These are phyloP conservation scores for Dactylellina leptospora DNA, from an alignment of 2,329 filamentous ascomycete genomes.

Conservation along the genomic window DNA sequence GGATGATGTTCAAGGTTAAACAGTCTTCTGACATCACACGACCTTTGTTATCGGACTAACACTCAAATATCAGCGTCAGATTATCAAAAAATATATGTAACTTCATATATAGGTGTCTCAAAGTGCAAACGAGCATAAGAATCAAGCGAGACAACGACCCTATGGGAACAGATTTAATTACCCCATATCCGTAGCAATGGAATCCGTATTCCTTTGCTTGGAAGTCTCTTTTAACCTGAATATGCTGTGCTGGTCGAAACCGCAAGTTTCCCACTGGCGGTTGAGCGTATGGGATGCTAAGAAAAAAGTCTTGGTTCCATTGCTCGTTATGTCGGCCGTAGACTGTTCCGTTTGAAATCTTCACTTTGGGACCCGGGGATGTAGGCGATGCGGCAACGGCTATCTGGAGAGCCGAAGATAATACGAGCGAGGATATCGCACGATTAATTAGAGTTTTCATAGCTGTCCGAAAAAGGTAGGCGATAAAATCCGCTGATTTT, in stretches of 20 bases:
- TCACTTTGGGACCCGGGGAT: conserved; percentile 57
- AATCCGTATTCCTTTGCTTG: conserved; percentile 57
- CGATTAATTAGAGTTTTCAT: not conserved
- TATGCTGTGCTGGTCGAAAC: conserved; percentile 59
- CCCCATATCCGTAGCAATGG: conserved; percentile 58
- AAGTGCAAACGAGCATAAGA: conserved; percentile 55
- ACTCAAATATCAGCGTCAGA: too few species aligned
- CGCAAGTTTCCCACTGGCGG: conserved; percentile 66
- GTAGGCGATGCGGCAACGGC: not conserved
- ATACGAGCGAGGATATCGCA: not conserved
- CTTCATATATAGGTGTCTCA: not conserved
- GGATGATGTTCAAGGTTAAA: conserved; percentile 59
- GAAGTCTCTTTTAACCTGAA: conserved; percentile 54
- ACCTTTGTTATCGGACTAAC: conserved; percentile 23
- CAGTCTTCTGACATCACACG: conserved; percentile 57
- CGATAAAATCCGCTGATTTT: too few species aligned
- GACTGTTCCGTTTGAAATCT: conserved; percentile 64
- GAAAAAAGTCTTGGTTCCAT: conserved; percentile 65
- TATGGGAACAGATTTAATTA: too few species aligned
- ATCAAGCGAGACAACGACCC: conserved; percentile 39
- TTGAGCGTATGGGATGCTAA: conserved; percentile 68
- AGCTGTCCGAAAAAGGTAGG: not conserved
- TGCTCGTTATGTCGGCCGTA: conserved; percentile 60
- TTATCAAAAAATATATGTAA: conserved; percentile 51
- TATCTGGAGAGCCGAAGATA: not conserved